Evolutionary conservation across 345 rosid genomes (phyloP).

Genomic region (Pugionium cornutum): DNA sequence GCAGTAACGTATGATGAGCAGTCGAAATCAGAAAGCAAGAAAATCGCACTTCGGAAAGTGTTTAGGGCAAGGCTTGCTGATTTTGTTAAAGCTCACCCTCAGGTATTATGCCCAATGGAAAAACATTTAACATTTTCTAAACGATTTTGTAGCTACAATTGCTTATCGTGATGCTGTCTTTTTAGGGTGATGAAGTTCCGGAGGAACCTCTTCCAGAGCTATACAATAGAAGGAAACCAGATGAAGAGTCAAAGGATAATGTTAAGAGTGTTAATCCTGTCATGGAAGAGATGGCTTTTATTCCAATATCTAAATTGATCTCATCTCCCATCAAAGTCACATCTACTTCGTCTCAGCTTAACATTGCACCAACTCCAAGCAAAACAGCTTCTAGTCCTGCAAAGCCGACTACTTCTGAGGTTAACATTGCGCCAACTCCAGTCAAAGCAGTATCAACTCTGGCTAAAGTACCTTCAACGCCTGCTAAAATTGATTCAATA

Average conservation of each 20-base stretch:
- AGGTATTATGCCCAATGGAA: slow-evolving; percentile 43
- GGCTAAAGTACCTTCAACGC: slow-evolving; percentile 30
- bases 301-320: slow-evolving; percentile 12
- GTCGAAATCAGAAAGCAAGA: slow-evolving; percentile 46
- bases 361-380: slow-evolving; percentile 21
- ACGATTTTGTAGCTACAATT: background rate
- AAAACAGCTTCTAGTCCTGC: slow-evolving; percentile 4
- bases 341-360: slow-evolving; percentile 18
- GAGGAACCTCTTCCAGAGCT: slow-evolving; percentile 74
- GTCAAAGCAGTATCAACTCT: slow-evolving; percentile 21
- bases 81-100: slow-evolving; percentile 60
- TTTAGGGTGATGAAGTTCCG: slow-evolving; percentile 81
- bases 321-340: slow-evolving; percentile 21
- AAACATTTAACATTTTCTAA: background rate
- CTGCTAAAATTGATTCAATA: slow-evolving; percentile 33
- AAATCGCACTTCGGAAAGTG: slow-evolving; percentile 53
- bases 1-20: slow-evolving; percentile 45
- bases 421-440: slow-evolving; percentile 21
- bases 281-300: slow-evolving; percentile 32
- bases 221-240: slow-evolving; percentile 44
- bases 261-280: slow-evolving; percentile 17
- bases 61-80: slow-evolving; percentile 61
- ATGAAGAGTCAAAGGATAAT: slow-evolving; percentile 19
- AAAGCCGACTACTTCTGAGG: background rate
- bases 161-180: slow-evolving; percentile 17